Base-by-base conservation (phyloP, 2,329 filamentous ascomycete genomes). In the Gaeumannomyces sp. region DNA sequence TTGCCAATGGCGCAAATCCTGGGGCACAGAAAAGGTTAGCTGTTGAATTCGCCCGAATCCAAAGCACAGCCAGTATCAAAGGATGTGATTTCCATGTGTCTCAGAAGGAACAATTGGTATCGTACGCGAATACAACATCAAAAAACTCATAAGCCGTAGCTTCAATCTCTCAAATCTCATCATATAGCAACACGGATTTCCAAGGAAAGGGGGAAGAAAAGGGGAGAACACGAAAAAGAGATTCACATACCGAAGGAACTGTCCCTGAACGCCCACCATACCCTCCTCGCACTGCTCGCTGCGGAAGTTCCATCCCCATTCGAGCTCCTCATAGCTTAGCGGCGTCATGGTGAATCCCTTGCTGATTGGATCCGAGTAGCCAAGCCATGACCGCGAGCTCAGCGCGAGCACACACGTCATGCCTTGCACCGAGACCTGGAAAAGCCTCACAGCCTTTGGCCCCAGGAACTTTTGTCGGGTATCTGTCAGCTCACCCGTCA, bases 41-140 rank as follows among this genome's bases (percentile, higher is more conserved):
- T 71, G 64, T 10, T n/a, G 45, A 53, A 53, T 8, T n/a, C 19
- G 14, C 38, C 25, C 69, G 65, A 27, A 13, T 14, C 19, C 14
- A 16, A 35, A 59, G 19, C n/a, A 19, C 57, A n/a, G 25, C 45
- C 2, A 19, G 8, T 16, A 16, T 29, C 25, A 27, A 59, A 56
- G 64, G 62, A 22, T 61, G 63, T 57, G 63, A 71, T 45, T n/a
- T 64, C 65, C 69, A 65, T 70, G 73, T 77, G 76, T 79, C 76
- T 96, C 93, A 96, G 93, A 88, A 96, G 92, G 92, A 96, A 96
- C 93, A 96, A 96, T 96, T 96, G 92, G 88, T 84, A 83, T 74
- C 81, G 45, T 53, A 53, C 45, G 80, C 82, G 80, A 81, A 81
- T 78, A 83, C 77, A 76, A 77, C 81, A 78, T 70, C 69, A 77